Evolutionary conservation across 2,329 filamentous ascomycete genomes (phyloP).

Genomic region (Colletotrichum eleusines): DNA sequence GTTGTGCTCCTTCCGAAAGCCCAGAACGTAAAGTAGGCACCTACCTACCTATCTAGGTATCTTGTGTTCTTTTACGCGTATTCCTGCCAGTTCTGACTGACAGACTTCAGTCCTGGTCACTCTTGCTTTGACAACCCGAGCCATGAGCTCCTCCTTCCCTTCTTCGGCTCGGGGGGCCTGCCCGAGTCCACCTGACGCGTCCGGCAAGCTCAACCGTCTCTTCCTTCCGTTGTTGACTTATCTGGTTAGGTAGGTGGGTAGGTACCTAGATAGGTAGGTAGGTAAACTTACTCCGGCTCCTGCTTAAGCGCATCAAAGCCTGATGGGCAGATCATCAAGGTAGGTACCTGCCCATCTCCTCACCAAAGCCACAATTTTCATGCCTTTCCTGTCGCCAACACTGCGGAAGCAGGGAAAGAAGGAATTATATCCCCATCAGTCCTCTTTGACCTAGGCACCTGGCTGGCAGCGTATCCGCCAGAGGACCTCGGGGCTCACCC

Average conservation of each 20-base stretch:
- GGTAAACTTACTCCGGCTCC: not conserved
- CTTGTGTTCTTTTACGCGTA: not conserved
- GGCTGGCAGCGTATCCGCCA: too few species aligned
- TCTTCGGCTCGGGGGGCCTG: slow-evolving; percentile 5
- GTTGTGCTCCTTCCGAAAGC: not conserved
- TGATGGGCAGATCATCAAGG: too few species aligned
- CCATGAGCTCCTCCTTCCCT: not conserved
- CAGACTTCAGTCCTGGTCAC: not conserved
- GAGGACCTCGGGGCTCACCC: not conserved
- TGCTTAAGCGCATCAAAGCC: not conserved
- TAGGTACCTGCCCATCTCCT: too few species aligned
- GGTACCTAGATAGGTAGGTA: too few species aligned
- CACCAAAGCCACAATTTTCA: not conserved
- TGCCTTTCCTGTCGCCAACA: not conserved
- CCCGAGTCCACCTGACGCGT: not conserved
- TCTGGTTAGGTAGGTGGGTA: too few species aligned
- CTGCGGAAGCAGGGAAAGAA: not conserved
- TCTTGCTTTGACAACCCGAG: not conserved
- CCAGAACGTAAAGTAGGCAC: not conserved
- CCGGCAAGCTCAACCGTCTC: not conserved
- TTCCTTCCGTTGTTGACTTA: not conserved
- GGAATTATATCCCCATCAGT: too few species aligned
- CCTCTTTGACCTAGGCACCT: not conserved
- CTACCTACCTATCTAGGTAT: not conserved
- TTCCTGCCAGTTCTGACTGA: not conserved